phyloP scores from a whole-genome alignment of 1,284 basidiomycete genomes.

The Takashimella koratensis region DNA sequence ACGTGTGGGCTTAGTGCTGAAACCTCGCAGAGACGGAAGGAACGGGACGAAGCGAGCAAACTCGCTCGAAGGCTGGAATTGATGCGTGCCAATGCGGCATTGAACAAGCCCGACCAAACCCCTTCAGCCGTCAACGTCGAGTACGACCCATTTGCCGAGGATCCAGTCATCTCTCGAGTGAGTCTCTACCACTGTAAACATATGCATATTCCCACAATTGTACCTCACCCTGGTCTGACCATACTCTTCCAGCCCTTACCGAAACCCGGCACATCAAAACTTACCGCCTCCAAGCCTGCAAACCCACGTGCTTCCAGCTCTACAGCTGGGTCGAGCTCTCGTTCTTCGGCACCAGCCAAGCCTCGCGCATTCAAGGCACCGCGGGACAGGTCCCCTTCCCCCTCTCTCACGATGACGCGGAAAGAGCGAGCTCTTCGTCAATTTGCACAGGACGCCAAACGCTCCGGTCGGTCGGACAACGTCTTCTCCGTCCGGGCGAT shows the following conservation, averaged over 20 bases:
- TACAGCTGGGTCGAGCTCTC: background rate
- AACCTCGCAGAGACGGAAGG: slow-evolving; percentile 23
- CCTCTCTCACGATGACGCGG: background rate
- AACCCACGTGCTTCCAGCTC: no score
- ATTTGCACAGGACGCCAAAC: slow-evolving; percentile 24
- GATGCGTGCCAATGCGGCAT: slow-evolving; percentile 34
- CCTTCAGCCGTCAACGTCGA: slow-evolving; percentile 8
- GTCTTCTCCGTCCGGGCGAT: slow-evolving; percentile 35
- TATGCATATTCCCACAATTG: background rate
- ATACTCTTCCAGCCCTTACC: background rate
- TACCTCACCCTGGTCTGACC: background rate
- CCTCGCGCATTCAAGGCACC: background rate
- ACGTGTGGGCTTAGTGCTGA: background rate
- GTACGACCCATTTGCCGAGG: slow-evolving; percentile 45
- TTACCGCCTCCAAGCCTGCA: background rate
- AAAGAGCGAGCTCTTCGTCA: slow-evolving; percentile 15
- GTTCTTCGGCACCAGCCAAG: background rate
- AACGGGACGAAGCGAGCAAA: slow-evolving; percentile 31
- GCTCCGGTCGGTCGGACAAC: slow-evolving; percentile 13
- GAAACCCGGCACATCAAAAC: background rate
- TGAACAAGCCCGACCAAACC: slow-evolving; percentile 13
- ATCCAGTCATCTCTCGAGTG: slow-evolving; percentile 6
- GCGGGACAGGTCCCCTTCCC: background rate
- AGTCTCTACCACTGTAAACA: no score
- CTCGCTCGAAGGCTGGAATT: slow-evolving; percentile 37